phyloP scores from a whole-genome alignment of 2,329 filamentous ascomycete genomes.

The Aspergillus sp. region DNA sequence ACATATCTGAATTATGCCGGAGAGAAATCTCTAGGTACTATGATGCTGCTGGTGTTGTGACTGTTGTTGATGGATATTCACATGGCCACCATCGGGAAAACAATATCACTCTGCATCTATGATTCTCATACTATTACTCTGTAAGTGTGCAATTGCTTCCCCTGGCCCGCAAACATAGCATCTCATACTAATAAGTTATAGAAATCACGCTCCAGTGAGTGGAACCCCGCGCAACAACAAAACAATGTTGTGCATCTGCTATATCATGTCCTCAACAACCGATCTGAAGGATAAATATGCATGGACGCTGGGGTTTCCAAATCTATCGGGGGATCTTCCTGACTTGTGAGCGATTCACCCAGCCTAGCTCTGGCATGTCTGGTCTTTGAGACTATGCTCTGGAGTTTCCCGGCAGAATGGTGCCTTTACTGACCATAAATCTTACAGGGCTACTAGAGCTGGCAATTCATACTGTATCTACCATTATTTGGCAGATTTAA shows the following conservation, averaged over 20 bases:
- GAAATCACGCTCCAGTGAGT: not conserved
- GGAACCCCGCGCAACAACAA: not conserved
- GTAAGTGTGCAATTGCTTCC: not conserved
- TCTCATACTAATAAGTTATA: not conserved
- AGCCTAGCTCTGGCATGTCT: not conserved
- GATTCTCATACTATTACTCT: not conserved
- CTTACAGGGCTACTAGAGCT: conserved; percentile 5
- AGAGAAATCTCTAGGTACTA: not conserved
- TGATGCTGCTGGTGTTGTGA: not conserved
- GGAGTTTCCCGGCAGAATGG: not conserved
- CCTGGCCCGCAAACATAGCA: not conserved
- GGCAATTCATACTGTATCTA: conserved; percentile 1
- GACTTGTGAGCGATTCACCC: conserved; percentile 11
- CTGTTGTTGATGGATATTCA: not conserved
- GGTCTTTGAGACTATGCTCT: not conserved
- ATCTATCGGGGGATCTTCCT: not conserved
- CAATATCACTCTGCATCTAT: not conserved
- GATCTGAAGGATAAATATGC: not conserved
- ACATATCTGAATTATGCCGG: not conserved
- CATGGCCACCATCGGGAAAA: too few species aligned
- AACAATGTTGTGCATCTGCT: not conserved
- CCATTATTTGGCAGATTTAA: conserved; percentile 8
- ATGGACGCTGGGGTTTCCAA: not conserved
- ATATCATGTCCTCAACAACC: not conserved
- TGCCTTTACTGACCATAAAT: conserved; percentile 6